Base-by-base conservation (phyloP, 495 filamentous ascomycete genomes). In the Aspergillus wentii region DNA sequence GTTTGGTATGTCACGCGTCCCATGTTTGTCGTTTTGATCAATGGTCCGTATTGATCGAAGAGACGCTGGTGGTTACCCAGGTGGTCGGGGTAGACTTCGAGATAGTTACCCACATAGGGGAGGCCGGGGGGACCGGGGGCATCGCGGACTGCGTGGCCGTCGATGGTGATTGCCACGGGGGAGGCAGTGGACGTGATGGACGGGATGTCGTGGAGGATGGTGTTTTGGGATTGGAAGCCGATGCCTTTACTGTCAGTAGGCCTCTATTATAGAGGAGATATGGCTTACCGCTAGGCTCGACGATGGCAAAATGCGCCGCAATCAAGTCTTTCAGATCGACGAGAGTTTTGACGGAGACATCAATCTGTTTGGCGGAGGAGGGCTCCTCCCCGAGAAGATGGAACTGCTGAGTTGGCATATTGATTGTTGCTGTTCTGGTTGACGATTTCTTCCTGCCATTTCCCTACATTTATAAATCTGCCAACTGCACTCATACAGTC, bases 51-150 rank as follows among this genome's bases (percentile, higher is more conserved):
- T 32, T 60, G 55, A 13, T 61, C 54, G 38, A 76, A 78, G 1
- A 78, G 65, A 5, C 74, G 62, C 16, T 75, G 52, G 46, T 78
- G 65, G 52, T 79, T 79, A 9, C 75, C 75, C 4, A 78, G 52
- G 40, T 72, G 73, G 48, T 79, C 75, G 1, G 75, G 73, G 46
- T 63, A 78, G 28, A 78, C 52, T 40, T 78, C 74, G 44, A 68
- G 71, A 57, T 62, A 71, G 46, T 56, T 69, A 6, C 75, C 74
- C 13, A 74, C 61, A 14, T 61, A 48, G 5, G 75, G 75, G 2
- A 78, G 54, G 3, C 63, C 68, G 2, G 49, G 46, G 0, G 74
- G 75, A 0, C 72, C 72, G 5, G 62, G 64, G 15, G 61, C 39
- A 2, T 64, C 56, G 7, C 64, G 60, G 14, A 74, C 58, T 11